Evolutionary conservation across 1,284 basidiomycete species (phyloP).

Genomic region (Inonotus hispidus): DNA sequence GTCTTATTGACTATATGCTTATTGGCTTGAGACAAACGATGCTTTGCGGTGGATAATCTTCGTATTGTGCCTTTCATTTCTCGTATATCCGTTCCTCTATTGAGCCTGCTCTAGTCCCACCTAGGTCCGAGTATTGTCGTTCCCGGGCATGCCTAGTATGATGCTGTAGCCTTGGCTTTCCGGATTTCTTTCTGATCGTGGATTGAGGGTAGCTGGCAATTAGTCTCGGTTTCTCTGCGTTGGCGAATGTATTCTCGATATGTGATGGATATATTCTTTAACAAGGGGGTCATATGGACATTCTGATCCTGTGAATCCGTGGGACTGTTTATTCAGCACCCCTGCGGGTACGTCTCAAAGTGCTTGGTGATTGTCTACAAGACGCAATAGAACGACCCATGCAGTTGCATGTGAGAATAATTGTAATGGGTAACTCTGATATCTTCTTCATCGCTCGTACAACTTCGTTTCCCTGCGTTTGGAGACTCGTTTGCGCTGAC

Average conservation of each 20-base stretch:
- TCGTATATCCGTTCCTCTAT: neutral
- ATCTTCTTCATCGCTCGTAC: neutral
- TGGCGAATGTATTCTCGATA: neutral
- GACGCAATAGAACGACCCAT: neutral
- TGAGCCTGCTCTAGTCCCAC: neutral
- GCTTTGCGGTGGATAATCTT: neutral
- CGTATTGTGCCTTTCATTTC: neutral
- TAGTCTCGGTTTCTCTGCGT: neutral
- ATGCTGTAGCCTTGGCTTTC: neutral
- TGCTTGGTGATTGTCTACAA: neutral
- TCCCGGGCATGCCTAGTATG: neutral
- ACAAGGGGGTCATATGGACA: neutral
- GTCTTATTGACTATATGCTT: neutral
- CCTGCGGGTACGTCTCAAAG: neutral
- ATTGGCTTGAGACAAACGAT: neutral
- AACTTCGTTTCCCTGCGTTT: no score
- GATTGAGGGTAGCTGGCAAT: neutral
- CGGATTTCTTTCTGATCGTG: neutral
- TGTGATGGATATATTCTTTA: neutral
- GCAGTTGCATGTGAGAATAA: neutral
- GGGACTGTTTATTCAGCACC: neutral
- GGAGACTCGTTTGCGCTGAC: neutral
- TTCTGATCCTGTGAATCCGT: neutral
- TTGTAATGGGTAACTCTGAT: neutral
- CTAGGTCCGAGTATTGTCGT: neutral